Evolutionary conservation across 2,329 filamentous ascomycete genomes (phyloP), one percentile per base, ranked within the genome.

Genomic region (Fusarium anguioides): DNA sequence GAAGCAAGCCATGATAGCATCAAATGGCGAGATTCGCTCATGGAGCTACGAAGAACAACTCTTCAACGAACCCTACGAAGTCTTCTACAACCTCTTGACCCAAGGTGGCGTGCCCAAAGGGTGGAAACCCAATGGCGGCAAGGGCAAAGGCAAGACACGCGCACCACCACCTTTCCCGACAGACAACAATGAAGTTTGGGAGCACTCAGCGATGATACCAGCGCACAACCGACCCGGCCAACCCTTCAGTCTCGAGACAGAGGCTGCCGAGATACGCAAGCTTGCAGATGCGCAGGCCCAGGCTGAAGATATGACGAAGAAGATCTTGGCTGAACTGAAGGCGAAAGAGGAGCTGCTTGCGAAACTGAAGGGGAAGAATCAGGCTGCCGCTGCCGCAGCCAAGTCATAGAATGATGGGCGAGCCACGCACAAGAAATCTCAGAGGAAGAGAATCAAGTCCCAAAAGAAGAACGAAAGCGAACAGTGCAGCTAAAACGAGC

Each of bases 1-100:
- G 77, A 91, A 86, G 74, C 85, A 87, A 70, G 81, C 82, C 63
- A 86, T 84, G 86, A 79, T 84, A 61, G 78, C 75, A 51, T 87
- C 81, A 78, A 86, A 80, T 80, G 87, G 81, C 68, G 84, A 90
- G 73, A 89, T 98, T 41, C 82, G 90, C 29, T 88, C 89, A 48
- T 95, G 96, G 85, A 90, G 89, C 59, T 93, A 97, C 75, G 96
- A 99, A 78, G 94, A 97, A 75, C 91, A 98, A 68, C 87, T 98
- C 47, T 99, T 99, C 84, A 98, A 97, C 80, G 96, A 99, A 79
- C 96, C 96, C 0, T 96, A 94, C 72, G 93, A 97, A 78, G 88
- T 91, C 42, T 95, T 99, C 75, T 97, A 93, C 80, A 93, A 97
- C 65, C 84, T 93, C 26, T 83, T 99, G 63, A 98, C 94, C 4